Percentiles rank a stretch among this genome's conserved stretches.
These are phyloP conservation scores for Colletotrichum chrysophilum DNA, from an alignment of 2,329 filamentous ascomycete genomes.

Conservation along the genomic window DNA sequence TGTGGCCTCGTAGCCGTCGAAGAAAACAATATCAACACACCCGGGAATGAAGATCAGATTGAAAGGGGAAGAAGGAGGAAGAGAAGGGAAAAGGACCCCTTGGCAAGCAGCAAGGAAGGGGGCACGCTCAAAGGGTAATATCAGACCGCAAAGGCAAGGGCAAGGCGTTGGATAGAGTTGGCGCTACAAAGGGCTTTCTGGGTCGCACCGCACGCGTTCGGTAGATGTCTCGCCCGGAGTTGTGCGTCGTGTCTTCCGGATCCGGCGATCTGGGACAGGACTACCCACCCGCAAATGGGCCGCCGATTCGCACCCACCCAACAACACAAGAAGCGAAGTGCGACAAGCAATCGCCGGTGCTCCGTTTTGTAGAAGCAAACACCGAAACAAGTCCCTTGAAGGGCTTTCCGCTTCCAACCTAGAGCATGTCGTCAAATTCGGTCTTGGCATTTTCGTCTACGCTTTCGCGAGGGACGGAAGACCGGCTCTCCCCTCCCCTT, in stretches of 20 bases:
- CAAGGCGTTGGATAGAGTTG: not conserved
- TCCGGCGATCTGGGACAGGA: not conserved
- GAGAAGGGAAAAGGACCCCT: not conserved
- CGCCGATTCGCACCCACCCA: not conserved
- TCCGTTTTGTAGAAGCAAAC: not conserved
- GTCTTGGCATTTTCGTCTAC: not conserved
- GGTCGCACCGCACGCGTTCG: not conserved
- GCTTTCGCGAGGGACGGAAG: not conserved
- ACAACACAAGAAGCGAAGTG: too few relatives aligned
- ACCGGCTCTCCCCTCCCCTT: not conserved
- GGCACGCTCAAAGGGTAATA: not conserved
- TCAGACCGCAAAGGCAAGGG: not conserved
- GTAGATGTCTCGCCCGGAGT: not conserved
- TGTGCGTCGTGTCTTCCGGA: not conserved
- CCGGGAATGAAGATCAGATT: not conserved
- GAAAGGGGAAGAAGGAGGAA: not conserved
- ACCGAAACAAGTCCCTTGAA: not conserved
- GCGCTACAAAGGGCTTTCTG: not conserved
- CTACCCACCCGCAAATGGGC: not conserved
- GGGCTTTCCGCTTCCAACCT: not conserved
- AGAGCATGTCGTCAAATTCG: not conserved
- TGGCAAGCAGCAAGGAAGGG: not conserved
- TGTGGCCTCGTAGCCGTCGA: not conserved
- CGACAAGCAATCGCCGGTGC: too few relatives aligned
- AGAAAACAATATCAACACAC: not conserved